Base-by-base conservation (phyloP, 1,139 yeast species). In the Geotrichum klebahnii region DNA sequence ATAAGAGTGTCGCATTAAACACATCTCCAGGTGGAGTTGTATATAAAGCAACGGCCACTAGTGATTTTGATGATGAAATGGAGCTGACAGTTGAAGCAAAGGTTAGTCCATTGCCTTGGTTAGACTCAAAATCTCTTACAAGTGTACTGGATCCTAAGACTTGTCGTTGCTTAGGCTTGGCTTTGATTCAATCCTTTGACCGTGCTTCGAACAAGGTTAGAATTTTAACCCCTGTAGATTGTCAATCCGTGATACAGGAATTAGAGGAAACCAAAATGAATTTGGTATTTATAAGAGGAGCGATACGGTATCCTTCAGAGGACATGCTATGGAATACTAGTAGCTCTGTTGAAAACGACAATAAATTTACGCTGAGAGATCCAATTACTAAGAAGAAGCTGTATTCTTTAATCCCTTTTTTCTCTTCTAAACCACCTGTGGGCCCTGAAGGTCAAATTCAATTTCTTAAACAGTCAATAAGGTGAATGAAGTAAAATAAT, bases 261-360 rank as follows among this genome's bases (percentile, higher is more conserved):
- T 51, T 53, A 20, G 53, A 65, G 17, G 39, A 39, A 3, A 42
- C 39, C 22, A 38, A 9, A 42, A 56, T 41, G 50, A 54, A 36
- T 43, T 35, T 81, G 44, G 53, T 84, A 0, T 53, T 87, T 0
- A 73, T 80, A 0, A 75, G 87, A 55, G 94, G 94, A 1, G 77
- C 81, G 38, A 79, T 88, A 1, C 86, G 81, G 45, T 63, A 77
- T 2, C 84, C 85, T 0, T 32, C 29, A 8, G 61, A 75, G n/a
- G 71, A 71, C 66, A 77, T 69, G 54, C 51, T 72, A 5, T 67
- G 67, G 57, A 57, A 58, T 35, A n/a, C 17, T n/a, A 46, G 32
- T 23, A 32, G 28, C 22, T 14, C 42, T 16, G 17, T 2, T 8
- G 12, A 24, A 8, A 35, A 6, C 4, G 24, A 8, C 4, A 32